These are phyloP conservation scores for Arabis alpina DNA, from an alignment of 345 rosid genomes.

Conservation along the genomic window DNA sequence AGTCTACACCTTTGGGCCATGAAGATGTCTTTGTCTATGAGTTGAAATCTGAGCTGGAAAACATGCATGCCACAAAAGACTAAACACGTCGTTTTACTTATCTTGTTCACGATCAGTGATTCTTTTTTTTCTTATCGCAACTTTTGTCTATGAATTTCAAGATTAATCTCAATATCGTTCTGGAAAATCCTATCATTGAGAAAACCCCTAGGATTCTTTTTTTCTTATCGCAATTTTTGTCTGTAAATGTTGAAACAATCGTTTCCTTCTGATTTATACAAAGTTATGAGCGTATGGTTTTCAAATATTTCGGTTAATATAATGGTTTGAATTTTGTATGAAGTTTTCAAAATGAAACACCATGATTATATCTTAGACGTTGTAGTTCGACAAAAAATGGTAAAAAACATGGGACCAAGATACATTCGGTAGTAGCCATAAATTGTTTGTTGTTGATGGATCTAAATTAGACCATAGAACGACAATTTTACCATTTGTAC, in stretches of 20 bases:
- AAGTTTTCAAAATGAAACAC: too few species aligned
- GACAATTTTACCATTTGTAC: background rate
- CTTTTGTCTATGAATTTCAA: constrained; percentile 9
- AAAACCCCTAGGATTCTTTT: background rate
- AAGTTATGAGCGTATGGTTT: background rate
- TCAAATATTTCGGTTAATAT: too few species aligned
- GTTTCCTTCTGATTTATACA: constrained; percentile 1
- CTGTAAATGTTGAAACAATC: background rate
- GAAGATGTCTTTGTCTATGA: constrained; percentile 40
- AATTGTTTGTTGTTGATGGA: too few species aligned
- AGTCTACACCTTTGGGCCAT: constrained; percentile 27
- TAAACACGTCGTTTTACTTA: background rate
- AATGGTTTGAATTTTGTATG: too few species aligned
- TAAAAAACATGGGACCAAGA: too few species aligned
- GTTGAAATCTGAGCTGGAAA: constrained; percentile 44
- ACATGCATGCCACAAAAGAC: constrained; percentile 40
- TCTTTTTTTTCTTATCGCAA: constrained; percentile 1
- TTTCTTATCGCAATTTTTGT: too few species aligned
- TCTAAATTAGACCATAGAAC: background rate
- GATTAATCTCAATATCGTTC: constrained; percentile 12
- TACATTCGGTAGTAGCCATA: too few species aligned
- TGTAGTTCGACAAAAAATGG: too few species aligned
- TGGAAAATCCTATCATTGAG: constrained; percentile 4
- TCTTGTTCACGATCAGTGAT: constrained; percentile 19
- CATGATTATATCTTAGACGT: too few species aligned